Evolutionary conservation across 2,329 filamentous ascomycete genomes (phyloP), one percentile per base, ranked within the genome.

Genomic region (Bipolaris cookei): DNA sequence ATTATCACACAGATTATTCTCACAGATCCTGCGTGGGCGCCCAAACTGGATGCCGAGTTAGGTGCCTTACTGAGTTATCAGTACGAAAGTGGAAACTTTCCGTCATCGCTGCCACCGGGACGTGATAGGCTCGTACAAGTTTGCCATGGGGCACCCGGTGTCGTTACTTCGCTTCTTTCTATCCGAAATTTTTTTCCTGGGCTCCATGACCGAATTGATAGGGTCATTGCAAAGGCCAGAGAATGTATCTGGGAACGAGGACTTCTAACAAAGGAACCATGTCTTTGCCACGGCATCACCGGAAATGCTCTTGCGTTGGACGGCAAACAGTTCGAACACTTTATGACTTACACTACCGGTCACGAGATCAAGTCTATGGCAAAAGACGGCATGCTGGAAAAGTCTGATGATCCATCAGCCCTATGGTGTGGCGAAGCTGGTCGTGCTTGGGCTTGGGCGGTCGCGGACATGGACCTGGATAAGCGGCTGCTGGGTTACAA

Each of bases 1-100:
- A 90, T 90, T 70, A 81, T 91, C 54, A 87, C 85, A n/a, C 89
- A 91, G 72, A 77, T 90, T 13, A 81, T 90, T 1, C 77, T 85
- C 37, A 86, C 86, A 2, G 81, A 83, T 53, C 83, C 85, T 0
- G 74, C 77, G 4, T 80, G 84, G 60, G 86, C 87, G 1, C 72
- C 80, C 1, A 79, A 80, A 44, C 75, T 90, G 3, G 80, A 84
- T 59, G 75, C 76, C 3, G 79, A 84, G 18, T 69, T 91, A 4
- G 78, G 79, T 1, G 79, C 80, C 8, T 69, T 91, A 10, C 77
- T 91, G 3, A 81, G 81, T 34, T 79, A 84, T 60, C 88, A 91
- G 68, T 81, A 80, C 50, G 77, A 82, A 3, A 84, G 82, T 57
- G 87, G 88, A 3, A 90, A 89, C 68, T 90, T 88, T 77, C 85